Evolutionary conservation across 768 basidiomycete species (phyloP), one percentile per base, ranked within the genome.

Genomic region (Gymnopilus dilepis): DNA sequence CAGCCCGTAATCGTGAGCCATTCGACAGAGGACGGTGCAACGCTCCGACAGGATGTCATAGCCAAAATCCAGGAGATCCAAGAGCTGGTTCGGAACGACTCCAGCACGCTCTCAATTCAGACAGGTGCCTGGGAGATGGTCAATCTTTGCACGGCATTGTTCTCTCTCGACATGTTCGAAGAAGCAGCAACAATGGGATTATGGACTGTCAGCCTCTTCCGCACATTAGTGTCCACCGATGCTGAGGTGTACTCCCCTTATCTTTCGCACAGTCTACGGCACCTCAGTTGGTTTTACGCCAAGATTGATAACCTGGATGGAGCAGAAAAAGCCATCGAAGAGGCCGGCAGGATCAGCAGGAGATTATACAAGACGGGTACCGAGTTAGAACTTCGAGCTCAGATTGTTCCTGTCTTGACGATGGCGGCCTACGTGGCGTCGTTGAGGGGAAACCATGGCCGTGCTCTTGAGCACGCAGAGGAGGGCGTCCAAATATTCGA

Each of bases 81-180:
- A 31, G 40, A 56, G 2, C 43, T 53, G 43, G 55, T 65, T 12
- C 58, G 50, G 13, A 60, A 56, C 40, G 61, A 57, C 13, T 62
- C 65, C 1, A 47, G 40, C 6, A 48, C 47, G 2, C 28, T 62
- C n/a, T 65, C 65, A 0, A 60, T 65, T 5, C 65, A 65, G 53
- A 57, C 58, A 31, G 65, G 65, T 12, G 61, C 65, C 3, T 65
- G 65, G 65, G 58, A 56, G 33, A 62, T 65, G 61, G 65, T 65
- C 19, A 62, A 60, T n/a, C 65, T 65, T 22, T 55, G 58, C n/a
- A 65, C 62, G 24, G 60, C 58, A 13, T 42, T 65, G 1, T 31
- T 53, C 26, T 37, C 61, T 8, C 50, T 62, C n/a, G 58, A 54
- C 13, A 65, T 65, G 65, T 57, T 43, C 34, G 47, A 60, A 19